Conservation (phyloP, 768 basidiomycete species). For the Daedaleopsis sinensis region DNA sequence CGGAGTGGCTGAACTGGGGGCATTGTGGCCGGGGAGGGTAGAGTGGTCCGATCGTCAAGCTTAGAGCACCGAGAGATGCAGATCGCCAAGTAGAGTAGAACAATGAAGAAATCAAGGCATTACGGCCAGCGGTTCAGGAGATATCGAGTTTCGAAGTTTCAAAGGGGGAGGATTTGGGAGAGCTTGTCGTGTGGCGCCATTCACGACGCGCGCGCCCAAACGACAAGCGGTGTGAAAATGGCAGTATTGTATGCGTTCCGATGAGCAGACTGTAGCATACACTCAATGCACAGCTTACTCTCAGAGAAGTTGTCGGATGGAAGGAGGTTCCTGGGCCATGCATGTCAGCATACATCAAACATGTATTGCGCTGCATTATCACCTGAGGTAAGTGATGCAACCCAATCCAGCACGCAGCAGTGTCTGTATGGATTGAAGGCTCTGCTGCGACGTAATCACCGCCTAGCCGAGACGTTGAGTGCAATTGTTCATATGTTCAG, state of each 20-base stretch:
- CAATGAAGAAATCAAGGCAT: too few species aligned
- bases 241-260: background rate
- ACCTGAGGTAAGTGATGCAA: conserved; percentile 80
- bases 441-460: conserved; percentile 50
- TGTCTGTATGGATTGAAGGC: conserved; percentile 71
- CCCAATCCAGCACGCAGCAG: conserved; percentile 73
- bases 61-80: too few species aligned
- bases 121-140: too few species aligned
- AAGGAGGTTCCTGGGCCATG: conserved; percentile 59
- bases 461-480: conserved; percentile 18
- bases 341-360: conserved; percentile 16
- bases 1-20: too few species aligned
- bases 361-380: background rate
- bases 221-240: too few species aligned
- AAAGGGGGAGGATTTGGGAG: too few species aligned
- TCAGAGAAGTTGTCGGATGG: conserved; percentile 80
- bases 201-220: too few species aligned
- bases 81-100: too few species aligned
- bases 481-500: background rate
- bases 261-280: conserved; percentile 3
- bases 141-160: too few species aligned
- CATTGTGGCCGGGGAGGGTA: too few species aligned
- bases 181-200: too few species aligned
- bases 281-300: conserved; percentile 41
- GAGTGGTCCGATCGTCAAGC: too few species aligned